Evolutionary conservation across 129 eudicot species (phyloP).

Genomic region (Chrysanthemum lavandulifolium): DNA sequence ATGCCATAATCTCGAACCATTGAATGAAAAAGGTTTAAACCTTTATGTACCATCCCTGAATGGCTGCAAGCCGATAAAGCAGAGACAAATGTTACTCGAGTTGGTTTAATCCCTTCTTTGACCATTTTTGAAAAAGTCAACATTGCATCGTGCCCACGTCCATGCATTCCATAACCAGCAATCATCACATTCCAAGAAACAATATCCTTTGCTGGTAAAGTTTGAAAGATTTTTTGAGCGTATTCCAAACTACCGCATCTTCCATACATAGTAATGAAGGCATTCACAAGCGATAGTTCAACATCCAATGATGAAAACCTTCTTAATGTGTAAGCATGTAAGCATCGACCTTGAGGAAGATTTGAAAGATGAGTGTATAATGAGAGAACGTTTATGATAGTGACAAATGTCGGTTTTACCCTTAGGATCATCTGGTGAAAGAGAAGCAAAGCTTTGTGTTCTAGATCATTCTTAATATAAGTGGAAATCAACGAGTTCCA

Average conservation of each 20-base stretch:
- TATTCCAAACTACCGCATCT: constrained; percentile 59
- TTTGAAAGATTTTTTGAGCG: constrained; percentile 41
- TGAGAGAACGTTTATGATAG: constrained; percentile 48
- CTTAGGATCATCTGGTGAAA: constrained; percentile 44
- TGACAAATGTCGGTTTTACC: constrained; percentile 41
- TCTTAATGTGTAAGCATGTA: constrained; percentile 52
- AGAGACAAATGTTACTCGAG: constrained; percentile 46
- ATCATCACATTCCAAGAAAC: constrained; percentile 63
- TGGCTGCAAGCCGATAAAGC: constrained; percentile 71
- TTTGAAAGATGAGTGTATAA: constrained; percentile 44
- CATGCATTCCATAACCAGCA: constrained; percentile 60
- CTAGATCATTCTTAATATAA: constrained; percentile 37
- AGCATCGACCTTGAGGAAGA: constrained; percentile 59
- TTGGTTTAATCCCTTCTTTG: constrained; percentile 43
- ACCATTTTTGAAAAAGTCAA: constrained; percentile 51
- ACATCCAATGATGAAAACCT: constrained; percentile 28
- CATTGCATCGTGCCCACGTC: constrained; percentile 48
- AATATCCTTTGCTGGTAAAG: constrained; percentile 30
- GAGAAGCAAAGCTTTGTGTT: constrained; percentile 40
- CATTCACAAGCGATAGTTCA: constrained; percentile 47
- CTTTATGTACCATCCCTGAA: constrained; percentile 53
- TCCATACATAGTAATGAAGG: constrained; percentile 60
- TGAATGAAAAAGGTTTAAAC: constrained; percentile 48
- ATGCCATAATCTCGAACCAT: constrained; percentile 47
- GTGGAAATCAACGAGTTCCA: constrained; percentile 61